Conservation (phyloP, 1,284 basidiomycete species). For the Ceratobasidium sp. region DNA sequence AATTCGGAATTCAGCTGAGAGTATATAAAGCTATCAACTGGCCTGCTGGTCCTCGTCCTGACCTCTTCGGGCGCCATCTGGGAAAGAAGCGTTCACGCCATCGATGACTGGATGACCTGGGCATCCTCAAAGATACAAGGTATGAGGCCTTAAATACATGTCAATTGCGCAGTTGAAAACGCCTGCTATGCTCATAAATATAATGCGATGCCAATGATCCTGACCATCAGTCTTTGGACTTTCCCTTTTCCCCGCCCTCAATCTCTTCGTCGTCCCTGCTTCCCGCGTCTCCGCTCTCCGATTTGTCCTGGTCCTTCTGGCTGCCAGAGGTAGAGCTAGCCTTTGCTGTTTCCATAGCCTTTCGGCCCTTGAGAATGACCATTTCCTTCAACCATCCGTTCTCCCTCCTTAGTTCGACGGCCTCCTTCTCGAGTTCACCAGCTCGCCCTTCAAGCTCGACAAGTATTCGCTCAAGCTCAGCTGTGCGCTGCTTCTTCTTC, state of each 20-base stretch:
- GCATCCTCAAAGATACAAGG: neutral
- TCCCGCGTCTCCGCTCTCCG: neutral
- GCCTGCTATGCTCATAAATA: neutral
- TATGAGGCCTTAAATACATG: neutral
- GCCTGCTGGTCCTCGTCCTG: neutral
- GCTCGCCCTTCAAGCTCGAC: constrained; percentile 76
- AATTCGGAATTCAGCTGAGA: constrained; percentile 34
- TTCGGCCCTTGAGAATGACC: constrained; percentile 56
- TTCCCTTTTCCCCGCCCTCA: neutral
- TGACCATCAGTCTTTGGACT: constrained; percentile 7
- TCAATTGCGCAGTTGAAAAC: neutral
- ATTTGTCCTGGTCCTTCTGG: neutral
- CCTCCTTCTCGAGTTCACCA: constrained; percentile 81
- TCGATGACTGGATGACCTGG: neutral
- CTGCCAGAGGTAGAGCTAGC: neutral
- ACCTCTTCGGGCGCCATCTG: neutral
- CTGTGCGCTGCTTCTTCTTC: constrained; percentile 82
- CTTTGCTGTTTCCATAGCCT: constrained; percentile 20
- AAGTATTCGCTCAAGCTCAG: constrained; percentile 75
- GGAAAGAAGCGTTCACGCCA: neutral
- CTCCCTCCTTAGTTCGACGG: constrained; percentile 75
- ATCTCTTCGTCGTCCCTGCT: neutral
- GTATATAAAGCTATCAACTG: constrained; percentile 27
- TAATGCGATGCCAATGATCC: neutral
- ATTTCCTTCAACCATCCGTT: constrained; percentile 90